phyloP scores from a whole-genome alignment of 2,329 filamentous ascomycete genomes.

The Paraconiothyrium brasiliense region DNA sequence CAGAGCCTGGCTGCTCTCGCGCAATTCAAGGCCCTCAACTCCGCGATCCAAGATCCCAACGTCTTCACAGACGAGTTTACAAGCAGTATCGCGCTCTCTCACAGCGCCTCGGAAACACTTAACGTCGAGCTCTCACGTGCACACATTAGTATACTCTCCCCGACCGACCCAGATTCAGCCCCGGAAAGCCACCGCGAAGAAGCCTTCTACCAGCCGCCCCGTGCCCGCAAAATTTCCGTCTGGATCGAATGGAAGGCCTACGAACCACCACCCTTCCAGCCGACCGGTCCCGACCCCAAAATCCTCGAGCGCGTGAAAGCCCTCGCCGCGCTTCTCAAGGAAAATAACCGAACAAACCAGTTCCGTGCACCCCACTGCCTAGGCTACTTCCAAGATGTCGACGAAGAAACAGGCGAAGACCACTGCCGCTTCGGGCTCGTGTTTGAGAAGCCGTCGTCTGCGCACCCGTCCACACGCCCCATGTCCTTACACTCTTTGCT shows the following conservation, averaged over 20 bases:
- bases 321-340: constrained; percentile 44
- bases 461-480: constrained; percentile 52
- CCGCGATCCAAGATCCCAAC: constrained; percentile 41
- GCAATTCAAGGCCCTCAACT: constrained; percentile 48
- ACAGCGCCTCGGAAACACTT: constrained; percentile 31
- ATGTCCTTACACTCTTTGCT: constrained; percentile 61
- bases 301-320: constrained; percentile 43
- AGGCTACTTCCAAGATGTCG: constrained; percentile 47
- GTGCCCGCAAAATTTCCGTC: constrained; percentile 30
- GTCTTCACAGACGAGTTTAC: constrained; percentile 40
- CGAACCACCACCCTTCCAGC: constrained; percentile 33
- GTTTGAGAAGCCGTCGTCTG: constrained; percentile 60
- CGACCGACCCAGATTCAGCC: constrained; percentile 19
- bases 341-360: constrained; percentile 38
- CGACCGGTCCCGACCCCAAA: constrained; percentile 35
- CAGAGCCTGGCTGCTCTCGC: constrained; percentile 43
- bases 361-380: constrained; percentile 48
- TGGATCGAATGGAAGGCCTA: constrained; percentile 53
- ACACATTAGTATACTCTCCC: constrained; percentile 30
- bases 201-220: constrained; percentile 37
- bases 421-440: constrained; percentile 61
- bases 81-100: constrained; percentile 31
- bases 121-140: constrained; percentile 30
- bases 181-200: constrained; percentile 40
- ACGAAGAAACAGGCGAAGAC: constrained; percentile 28